Percentiles rank a stretch among this genome's conserved stretches.
Evolutionary conservation across 306 rosid genomes (phyloP).

Genomic region (Elaeagnus macrophylla): DNA sequence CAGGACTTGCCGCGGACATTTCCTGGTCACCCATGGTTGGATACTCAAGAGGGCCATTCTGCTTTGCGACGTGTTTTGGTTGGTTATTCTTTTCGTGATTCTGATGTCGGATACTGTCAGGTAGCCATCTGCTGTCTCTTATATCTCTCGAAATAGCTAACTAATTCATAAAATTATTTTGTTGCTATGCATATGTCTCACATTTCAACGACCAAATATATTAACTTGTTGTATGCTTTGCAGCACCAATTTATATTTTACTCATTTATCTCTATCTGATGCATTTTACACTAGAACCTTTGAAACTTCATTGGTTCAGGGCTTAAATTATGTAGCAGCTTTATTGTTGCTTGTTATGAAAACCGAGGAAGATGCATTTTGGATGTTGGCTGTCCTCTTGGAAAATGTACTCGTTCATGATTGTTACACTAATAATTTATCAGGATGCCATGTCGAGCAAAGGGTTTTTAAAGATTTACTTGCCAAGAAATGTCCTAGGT

Average conservation of each 20-base stretch:
- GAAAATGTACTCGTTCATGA: conserved; percentile 88
- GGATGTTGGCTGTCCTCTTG: conserved; percentile 96
- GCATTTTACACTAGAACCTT: conserved; percentile 14
- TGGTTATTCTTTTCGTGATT: conserved; percentile 96
- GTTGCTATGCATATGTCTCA: too few species aligned
- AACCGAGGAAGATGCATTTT: conserved; percentile 97
- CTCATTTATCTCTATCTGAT: neutral
- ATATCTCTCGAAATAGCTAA: neutral
- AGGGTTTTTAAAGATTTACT: conserved; percentile 92
- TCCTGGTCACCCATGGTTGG: conserved; percentile 97
- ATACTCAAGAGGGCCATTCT: conserved; percentile 90
- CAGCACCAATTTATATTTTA: too few species aligned
- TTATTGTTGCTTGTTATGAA: conserved; percentile 92
- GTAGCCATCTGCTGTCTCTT: conserved; percentile 27
- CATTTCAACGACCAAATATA: too few species aligned
- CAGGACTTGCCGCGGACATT: conserved; percentile 96
- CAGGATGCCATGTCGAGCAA: conserved; percentile 99
- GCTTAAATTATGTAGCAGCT: conserved; percentile 94
- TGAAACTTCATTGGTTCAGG: conserved; percentile 42
- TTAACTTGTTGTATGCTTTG: too few species aligned
- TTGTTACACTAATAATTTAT: conserved; percentile 87
- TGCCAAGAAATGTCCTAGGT: conserved; percentile 82
- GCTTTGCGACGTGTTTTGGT: conserved; percentile 94
- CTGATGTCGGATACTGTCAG: conserved; percentile 99
- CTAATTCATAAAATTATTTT: neutral